A percentile compares a stretch with the other conserved stretches of the same genome.
phyloP scores from a whole-genome alignment of 306 rosid genomes.

The Quercus dentata region DNA sequence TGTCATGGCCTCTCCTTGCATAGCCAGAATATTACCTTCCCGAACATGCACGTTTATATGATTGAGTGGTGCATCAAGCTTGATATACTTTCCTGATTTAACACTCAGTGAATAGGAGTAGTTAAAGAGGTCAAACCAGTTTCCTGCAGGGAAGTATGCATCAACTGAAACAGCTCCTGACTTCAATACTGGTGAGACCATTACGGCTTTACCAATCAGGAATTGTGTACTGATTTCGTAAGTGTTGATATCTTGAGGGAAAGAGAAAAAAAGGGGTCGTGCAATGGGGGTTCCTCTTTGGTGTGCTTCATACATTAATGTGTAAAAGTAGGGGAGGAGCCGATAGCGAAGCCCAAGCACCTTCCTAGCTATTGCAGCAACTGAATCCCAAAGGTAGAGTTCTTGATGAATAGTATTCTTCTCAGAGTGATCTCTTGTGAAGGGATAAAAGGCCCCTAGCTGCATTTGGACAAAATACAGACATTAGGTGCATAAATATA shows the following conservation, averaged over 20 bases:
- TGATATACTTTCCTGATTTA: conserved; percentile 46
- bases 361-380: conserved; percentile 75
- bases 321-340: conserved; percentile 82
- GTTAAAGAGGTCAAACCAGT: conserved; percentile 87
- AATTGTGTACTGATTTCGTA: conserved; percentile 71
- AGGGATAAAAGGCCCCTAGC: conserved; percentile 93
- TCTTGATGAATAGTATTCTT: conserved; percentile 50
- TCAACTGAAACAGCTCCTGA: conserved; percentile 51
- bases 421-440: conserved; percentile 78
- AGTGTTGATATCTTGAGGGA: conserved; percentile 68
- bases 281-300: conserved; percentile 75
- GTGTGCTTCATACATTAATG: conserved; percentile 75
- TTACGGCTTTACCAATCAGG: conserved; percentile 63
- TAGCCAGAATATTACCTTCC: conserved; percentile 65
- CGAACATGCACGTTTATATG: conserved; percentile 73
- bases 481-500: background rate
- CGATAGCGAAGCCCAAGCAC: conserved; percentile 80
- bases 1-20: conserved; percentile 74
- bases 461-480: conserved; percentile 21
- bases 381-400: conserved; percentile 86
- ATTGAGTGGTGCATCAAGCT: conserved; percentile 63
- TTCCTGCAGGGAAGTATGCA: conserved; percentile 88
- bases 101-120: conserved; percentile 47
- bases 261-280: conserved; percentile 85
- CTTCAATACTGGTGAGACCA: conserved; percentile 72